phyloP scores from a whole-genome alignment of 2,329 filamentous ascomycete genomes.

The Diplocarpon rosae region DNA sequence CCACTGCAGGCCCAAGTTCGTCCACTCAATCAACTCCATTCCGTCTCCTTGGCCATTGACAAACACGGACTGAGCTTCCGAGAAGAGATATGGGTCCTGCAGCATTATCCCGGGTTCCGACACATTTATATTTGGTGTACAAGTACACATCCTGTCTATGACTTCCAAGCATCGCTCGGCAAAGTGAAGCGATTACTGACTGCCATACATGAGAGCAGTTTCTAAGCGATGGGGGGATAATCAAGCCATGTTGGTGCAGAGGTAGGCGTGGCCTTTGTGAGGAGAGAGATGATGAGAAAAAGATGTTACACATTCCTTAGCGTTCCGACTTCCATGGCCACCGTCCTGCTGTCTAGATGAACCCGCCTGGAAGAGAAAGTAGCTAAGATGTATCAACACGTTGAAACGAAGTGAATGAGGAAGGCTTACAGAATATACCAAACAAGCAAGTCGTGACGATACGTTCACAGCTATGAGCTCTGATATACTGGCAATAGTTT shows the following conservation, averaged over 20 bases:
- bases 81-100: constrained; percentile 27
- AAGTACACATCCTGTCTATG: constrained; percentile 29
- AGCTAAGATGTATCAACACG: constrained; percentile 11
- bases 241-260: constrained; percentile 13
- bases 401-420: neutral
- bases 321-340: too few relatives aligned
- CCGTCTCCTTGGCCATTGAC: constrained; percentile 2
- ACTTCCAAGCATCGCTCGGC: constrained; percentile 31
- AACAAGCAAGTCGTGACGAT: constrained; percentile 31
- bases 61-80: constrained; percentile 27
- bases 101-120: constrained; percentile 12
- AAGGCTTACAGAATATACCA: constrained; percentile 31
- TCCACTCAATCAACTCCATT: constrained; percentile 3
- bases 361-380: constrained; percentile 36
- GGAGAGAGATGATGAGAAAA: constrained; percentile 33
- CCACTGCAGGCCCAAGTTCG: constrained; percentile 5
- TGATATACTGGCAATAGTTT: constrained; percentile 32
- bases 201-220: constrained; percentile 29
- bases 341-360: too few relatives aligned
- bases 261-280: constrained; percentile 28
- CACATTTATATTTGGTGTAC: constrained; percentile 23
- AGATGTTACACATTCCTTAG: too few relatives aligned
- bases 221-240: constrained; percentile 30
- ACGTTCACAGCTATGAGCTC: constrained; percentile 31
- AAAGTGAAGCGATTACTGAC: constrained; percentile 29